Evolutionary conservation across 192 early-diverging fungal species (phyloP).

Genomic region (Funneliformis mosseae): DNA sequence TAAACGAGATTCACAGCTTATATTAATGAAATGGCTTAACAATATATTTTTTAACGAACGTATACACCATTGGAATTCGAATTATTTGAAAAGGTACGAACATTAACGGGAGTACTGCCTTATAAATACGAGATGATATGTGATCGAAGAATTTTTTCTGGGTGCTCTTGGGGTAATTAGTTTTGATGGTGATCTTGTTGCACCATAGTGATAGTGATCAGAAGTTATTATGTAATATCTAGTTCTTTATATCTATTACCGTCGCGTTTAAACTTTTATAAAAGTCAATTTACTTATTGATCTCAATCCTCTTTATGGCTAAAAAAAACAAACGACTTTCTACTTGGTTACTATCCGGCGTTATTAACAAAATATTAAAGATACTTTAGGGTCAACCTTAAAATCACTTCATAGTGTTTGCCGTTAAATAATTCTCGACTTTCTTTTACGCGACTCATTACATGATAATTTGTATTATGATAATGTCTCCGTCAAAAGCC

Average conservation of each 20-base stretch:
- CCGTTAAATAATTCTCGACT: slow-evolving; percentile 7
- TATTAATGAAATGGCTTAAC: slow-evolving; percentile 93
- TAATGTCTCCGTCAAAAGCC: slow-evolving; percentile 16
- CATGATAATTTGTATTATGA: slow-evolving; percentile 23
- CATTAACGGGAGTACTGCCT: slow-evolving; percentile 81
- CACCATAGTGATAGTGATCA: too few relatives aligned
- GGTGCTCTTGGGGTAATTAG: too few relatives aligned
- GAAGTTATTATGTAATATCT: too few relatives aligned
- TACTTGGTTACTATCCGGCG: slow-evolving; percentile 27
- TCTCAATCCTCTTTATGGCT: too few relatives aligned
- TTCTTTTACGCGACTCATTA: slow-evolving; percentile 16
- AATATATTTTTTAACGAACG: slow-evolving; percentile 81
- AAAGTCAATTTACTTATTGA: too few relatives aligned
- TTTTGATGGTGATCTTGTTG: too few relatives aligned
- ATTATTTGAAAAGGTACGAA: slow-evolving; percentile 81
- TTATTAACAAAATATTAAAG: slow-evolving; percentile 28
- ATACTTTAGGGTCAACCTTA: slow-evolving; percentile 20
- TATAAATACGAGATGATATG: slow-evolving; percentile 80
- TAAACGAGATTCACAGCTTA: slow-evolving; percentile 96
- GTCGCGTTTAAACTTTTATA: too few relatives aligned
- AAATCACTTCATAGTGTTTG: neutral
- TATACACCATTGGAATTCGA: slow-evolving; percentile 91
- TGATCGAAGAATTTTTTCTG: too few relatives aligned
- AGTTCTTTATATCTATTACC: too few relatives aligned
- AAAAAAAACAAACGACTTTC: slow-evolving; percentile 26